phyloP scores from a whole-genome alignment of 805 yeast genomes.

The Yamadazyma endophytica region DNA sequence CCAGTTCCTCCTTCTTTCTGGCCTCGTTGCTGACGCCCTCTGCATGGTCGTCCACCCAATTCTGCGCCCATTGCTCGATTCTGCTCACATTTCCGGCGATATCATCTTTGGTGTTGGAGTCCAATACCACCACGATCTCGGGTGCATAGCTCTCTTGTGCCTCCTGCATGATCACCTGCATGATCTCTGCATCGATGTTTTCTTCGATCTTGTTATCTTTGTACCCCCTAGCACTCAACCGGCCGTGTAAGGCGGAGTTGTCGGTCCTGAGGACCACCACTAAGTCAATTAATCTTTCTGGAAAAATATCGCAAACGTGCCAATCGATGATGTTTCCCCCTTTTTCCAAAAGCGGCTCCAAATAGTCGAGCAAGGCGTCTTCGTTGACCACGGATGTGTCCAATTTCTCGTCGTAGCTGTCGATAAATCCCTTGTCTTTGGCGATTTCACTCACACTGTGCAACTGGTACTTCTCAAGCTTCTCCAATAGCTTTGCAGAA shows the following conservation, averaged over 20 bases:
- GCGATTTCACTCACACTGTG: conserved; percentile 80
- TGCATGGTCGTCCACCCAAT: conserved; percentile 61
- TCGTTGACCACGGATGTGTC: conserved; percentile 90
- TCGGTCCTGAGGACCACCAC: conserved; percentile 86
- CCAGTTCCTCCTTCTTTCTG: too few relatives aligned
- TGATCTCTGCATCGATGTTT: conserved; percentile 93
- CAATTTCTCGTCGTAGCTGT: conserved; percentile 81
- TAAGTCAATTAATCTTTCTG: conserved; percentile 86
- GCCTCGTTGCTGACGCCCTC: conserved; percentile 30
- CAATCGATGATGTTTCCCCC: conserved; percentile 95
- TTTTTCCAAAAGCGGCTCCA: conserved; percentile 70
- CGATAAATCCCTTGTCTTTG: conserved; percentile 67
- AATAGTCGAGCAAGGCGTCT: conserved; percentile 74
- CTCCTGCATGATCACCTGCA: conserved; percentile 86
- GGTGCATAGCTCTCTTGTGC: conserved; percentile 79
- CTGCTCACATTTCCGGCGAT: conserved; percentile 82
- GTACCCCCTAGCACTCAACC: conserved; percentile 74
- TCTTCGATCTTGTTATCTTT: conserved; percentile 80
- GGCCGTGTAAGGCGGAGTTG: conserved; percentile 65
- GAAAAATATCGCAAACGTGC: conserved; percentile 96
- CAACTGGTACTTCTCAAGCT: conserved; percentile 22
- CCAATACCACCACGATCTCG: conserved; percentile 77
- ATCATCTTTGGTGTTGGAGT: conserved; percentile 67
- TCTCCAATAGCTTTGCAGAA: conserved; percentile 29
- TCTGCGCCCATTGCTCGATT: conserved; percentile 65